Base-by-base conservation (phyloP, 1,284 basidiomycete genomes). In the Ustilago trichophora region DNA sequence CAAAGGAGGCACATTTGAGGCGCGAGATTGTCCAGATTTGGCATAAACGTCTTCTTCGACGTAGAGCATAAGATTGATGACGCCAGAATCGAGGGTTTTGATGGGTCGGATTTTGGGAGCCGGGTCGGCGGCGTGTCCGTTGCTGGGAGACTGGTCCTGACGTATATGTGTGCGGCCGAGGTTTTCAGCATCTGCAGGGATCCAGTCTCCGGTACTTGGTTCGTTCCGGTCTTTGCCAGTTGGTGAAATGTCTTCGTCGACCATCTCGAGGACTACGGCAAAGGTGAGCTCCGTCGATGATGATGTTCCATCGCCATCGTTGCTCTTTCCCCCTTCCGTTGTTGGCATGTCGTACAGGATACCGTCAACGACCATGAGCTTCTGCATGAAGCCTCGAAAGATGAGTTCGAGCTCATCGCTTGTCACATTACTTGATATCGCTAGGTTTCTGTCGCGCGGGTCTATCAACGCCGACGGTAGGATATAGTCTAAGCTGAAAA, bases 311-410 rank as follows among this genome's bases (percentile, higher is more conserved):
- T 37, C 32, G 24, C 29, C 48, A 42, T 34, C 21, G 35, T 40
- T 41, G 1, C 47, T 41, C 8, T 51, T 57, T 32, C 21, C 53
- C 3, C 19, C 37, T 8, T 52, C 12, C 3, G 38, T 33, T 7
- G 27, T 2, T 4, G 56, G 60, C 19, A 70, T 60, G 27, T 64
- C 56, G 53, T 68, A 62, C 16, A 97, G 83, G 72, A 91, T 88
- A 4, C 89, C 85, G 72, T 94, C 91, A 19, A 93, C 85, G 84
- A 91, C 89, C 59, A 84, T 87, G 29, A 96, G 85, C 77, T 92
- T 93, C 71, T 92, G 86, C 47, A 96, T 85, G 76, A 94, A 92
- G 3, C 89, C 90, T 11, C 92, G 87, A 67, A 95, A 89, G 74
- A 91, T 89, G 72, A 90, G 88, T 26, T 87, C 87, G 11, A 95